A percentile compares a stretch with the other conserved stretches of the same genome.
phyloP scores from a whole-genome alignment of 73 alveolate genomes.

The Uronychia setigera region DNA sequence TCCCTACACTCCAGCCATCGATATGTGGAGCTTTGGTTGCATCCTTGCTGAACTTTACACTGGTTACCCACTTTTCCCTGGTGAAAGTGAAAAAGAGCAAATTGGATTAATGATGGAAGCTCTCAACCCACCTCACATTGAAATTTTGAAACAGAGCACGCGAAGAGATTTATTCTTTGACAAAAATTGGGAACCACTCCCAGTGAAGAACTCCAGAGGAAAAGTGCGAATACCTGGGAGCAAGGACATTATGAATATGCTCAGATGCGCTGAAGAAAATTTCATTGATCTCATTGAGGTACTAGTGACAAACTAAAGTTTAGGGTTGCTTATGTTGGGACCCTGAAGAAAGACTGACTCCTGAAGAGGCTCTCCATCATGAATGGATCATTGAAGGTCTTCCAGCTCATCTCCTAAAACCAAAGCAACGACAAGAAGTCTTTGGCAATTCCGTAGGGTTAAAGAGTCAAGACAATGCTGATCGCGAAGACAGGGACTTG shows the following conservation, averaged over 20 bases:
- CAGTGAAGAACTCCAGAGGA: constrained; percentile 75
- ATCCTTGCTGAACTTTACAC: constrained; percentile 69
- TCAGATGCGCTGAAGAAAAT: constrained; percentile 45
- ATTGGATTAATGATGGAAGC: constrained; percentile 49
- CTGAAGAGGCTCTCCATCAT: constrained; percentile 26
- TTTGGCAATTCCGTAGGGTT: too few relatives aligned
- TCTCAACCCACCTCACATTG: constrained; percentile 20
- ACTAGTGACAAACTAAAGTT: background rate
- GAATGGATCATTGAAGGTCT: constrained; percentile 25
- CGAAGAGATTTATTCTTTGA: constrained; percentile 28
- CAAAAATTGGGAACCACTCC: constrained; percentile 28
- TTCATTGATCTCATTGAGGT: background rate
- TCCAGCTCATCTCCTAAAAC: background rate
- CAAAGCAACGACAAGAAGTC: too few relatives aligned
- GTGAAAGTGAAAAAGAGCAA: constrained; percentile 60
- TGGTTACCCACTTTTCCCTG: constrained; percentile 78
- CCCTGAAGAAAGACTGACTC: constrained; percentile 27
- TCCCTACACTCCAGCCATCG: constrained; percentile 68
- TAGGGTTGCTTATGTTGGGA: constrained; percentile 35
- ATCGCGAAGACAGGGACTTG: too few relatives aligned
- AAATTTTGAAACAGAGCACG: background rate
- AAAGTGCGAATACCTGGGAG: constrained; percentile 72
- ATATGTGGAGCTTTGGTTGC: constrained; percentile 81
- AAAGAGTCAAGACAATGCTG: too few relatives aligned
- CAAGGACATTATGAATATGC: constrained; percentile 31